A percentile compares a stretch with the other conserved stretches of the same genome.
phyloP scores from a whole-genome alignment of 805 yeast species.

The Saccharomyces paradoxus region DNA sequence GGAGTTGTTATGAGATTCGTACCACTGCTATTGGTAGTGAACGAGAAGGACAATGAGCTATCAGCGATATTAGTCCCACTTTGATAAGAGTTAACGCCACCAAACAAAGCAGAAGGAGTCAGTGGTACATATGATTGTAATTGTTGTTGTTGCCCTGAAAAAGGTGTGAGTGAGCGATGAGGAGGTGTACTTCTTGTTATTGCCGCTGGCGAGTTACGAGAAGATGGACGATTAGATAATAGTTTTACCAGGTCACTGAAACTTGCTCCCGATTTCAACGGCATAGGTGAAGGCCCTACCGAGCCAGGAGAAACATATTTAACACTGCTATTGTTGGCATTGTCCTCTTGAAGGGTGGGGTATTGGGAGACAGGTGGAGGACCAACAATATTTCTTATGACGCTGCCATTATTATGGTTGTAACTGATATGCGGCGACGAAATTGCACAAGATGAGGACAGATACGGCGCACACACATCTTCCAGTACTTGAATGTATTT shows the following conservation, averaged over 20 bases:
- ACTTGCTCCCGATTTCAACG: not conserved
- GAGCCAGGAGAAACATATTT: not conserved
- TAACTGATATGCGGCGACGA: not conserved
- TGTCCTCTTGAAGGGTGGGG: not conserved
- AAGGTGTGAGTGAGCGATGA: not conserved
- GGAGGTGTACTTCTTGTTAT: not conserved
- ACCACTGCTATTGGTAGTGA: not conserved
- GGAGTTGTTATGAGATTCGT: not conserved
- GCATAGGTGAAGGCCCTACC: not conserved
- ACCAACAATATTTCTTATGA: not conserved
- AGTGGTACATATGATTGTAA: not conserved
- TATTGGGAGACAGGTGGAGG: not conserved
- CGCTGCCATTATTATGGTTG: not conserved
- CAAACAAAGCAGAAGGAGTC: not conserved
- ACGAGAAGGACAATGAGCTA: not conserved
- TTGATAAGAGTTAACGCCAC: not conserved
- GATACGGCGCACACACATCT: slow-evolving; percentile 1
- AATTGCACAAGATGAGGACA: not conserved
- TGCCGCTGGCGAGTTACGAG: not conserved
- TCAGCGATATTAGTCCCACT: not conserved
- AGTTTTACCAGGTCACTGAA: not conserved
- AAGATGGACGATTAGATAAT: not conserved
- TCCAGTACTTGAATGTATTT: slow-evolving; percentile 7
- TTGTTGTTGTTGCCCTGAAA: not conserved
- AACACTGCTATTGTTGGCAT: not conserved